Base-by-base conservation (phyloP, 495 filamentous ascomycete genomes). In the Niebla homalea region DNA sequence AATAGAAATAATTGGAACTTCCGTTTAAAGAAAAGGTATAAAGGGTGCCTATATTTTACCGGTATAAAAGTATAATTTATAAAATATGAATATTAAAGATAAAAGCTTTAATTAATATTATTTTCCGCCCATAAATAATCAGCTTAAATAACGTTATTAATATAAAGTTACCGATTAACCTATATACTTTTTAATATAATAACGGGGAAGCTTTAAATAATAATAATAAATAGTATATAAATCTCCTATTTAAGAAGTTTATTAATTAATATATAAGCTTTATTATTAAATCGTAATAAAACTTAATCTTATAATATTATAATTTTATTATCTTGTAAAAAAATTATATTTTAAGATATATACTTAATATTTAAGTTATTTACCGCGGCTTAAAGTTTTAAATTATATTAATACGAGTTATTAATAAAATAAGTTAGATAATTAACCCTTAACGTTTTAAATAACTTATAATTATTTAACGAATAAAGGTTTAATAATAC, bases 181-280 rank as follows among this genome's bases (percentile, higher is more conserved):
- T 15, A 45, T 54, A 45, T 21, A 50, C 37, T 29, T 54, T 54
- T 16, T n/a, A n/a, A 39, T 25, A 20, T 36, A 16, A 21, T n/a
- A 54, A 50, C 8, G 4, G 14, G 0, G 6, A 50, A 54, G n/a
- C n/a, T 45, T 18, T 49, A 25, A 49, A 12, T 16, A 49, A 25
- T 48, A n/a, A n/a, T n/a, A n/a, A n/a, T n/a, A n/a, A n/a, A n/a
- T 49, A 14, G 49, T 26, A n/a, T 49, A 29, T 54, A 46, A 54
- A 21, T 54, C 49, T 18, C 10, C 49, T 11, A 3, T 6, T 54
- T 15, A 5, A 48, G 37, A 4, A n/a, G 38, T 25, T 18, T 40
- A 7, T 29, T 54, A 23, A 54, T 39, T 11, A 15, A 16, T 50
- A 21, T 41, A 20, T 22, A 49, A 45, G 22, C 23, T 14, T 29